phyloP scores from a whole-genome alignment of 2,329 filamentous ascomycete species.

The Pseudogymnoascus sp. region DNA sequence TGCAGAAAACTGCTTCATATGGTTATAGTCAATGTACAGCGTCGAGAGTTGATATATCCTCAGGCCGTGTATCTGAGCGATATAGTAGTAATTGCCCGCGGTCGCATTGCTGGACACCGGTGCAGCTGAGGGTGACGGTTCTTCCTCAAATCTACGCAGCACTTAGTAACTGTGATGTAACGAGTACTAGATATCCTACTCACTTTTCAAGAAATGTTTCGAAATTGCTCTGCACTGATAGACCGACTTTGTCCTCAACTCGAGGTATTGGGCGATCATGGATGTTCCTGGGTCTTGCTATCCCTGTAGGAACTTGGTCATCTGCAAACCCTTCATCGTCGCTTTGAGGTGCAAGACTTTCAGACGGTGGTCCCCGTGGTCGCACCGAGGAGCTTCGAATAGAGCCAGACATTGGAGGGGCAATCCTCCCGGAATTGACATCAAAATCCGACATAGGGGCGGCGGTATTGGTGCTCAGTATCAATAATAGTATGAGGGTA shows the following conservation, averaged over 20 bases:
- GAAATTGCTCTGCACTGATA: conserved; percentile 67
- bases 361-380: conserved; percentile 45
- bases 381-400: conserved; percentile 25
- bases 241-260: conserved; percentile 68
- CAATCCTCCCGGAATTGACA: conserved; percentile 39
- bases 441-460: conserved; percentile 47
- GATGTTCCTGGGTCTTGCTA: conserved; percentile 37
- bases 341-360: conserved; percentile 50
- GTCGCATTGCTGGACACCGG: conserved; percentile 58
- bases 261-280: conserved; percentile 49
- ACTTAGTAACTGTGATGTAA: conserved; percentile 2
- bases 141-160: conserved; percentile 53
- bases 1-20: conserved; percentile 69
- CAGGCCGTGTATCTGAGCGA: conserved; percentile 75
- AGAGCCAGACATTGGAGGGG: conserved; percentile 32
- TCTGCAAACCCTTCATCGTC: conserved; percentile 58
- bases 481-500: conserved; percentile 21
- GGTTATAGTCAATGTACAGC: conserved; percentile 79
- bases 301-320: conserved; percentile 49
- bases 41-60: conserved; percentile 68
- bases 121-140: conserved; percentile 51
- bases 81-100: conserved; percentile 71
- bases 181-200: conserved; percentile 21
- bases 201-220: conserved; percentile 73
- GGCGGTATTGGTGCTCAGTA: conserved; percentile 36